These are phyloP conservation scores for Ustilago nuda DNA, from an alignment of 1,284 basidiomycete species.

Conservation along the genomic window DNA sequence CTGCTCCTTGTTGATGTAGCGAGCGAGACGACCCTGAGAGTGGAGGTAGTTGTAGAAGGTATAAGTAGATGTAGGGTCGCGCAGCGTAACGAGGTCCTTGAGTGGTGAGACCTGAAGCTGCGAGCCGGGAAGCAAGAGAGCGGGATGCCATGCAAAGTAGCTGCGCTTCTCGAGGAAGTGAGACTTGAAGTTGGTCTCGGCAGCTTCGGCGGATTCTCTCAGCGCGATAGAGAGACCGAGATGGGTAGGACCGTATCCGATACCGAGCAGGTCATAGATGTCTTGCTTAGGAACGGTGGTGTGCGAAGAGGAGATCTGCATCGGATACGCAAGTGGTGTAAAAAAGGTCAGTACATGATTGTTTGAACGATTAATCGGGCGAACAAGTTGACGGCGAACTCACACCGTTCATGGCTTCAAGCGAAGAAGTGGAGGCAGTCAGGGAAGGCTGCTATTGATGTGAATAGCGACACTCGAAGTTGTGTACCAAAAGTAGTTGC, in stretches of 20 bases:
- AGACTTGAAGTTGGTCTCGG: conserved; percentile 47
- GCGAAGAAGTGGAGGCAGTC: conserved; percentile 35
- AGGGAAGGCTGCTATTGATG: conserved; percentile 19
- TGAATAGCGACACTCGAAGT: neutral
- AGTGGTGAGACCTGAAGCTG: conserved; percentile 68
- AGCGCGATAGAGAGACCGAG: conserved; percentile 66
- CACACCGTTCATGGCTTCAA: conserved; percentile 39
- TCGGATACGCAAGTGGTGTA: neutral
- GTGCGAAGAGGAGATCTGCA: conserved; percentile 29
- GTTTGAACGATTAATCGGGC: neutral
- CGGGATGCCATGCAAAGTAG: conserved; percentile 68
- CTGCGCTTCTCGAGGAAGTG: conserved; percentile 63
- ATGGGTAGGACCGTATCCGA: conserved; percentile 67
- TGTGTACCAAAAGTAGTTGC: neutral
- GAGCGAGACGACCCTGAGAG: conserved; percentile 58
- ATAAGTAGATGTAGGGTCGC: conserved; percentile 67
- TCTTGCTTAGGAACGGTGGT: conserved; percentile 37
- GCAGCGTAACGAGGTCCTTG: conserved; percentile 67
- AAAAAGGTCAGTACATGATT: conserved; percentile 1
- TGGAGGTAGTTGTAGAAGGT: conserved; percentile 68
- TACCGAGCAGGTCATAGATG: conserved; percentile 63
- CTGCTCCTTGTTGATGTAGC: conserved; percentile 68
- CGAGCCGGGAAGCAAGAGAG: conserved; percentile 65
- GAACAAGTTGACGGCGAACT: neutral
- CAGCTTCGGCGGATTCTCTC: conserved; percentile 58